Evolutionary conservation across 768 basidiomycete genomes (phyloP).

Genomic region (Hebeloma cylindrosporum): DNA sequence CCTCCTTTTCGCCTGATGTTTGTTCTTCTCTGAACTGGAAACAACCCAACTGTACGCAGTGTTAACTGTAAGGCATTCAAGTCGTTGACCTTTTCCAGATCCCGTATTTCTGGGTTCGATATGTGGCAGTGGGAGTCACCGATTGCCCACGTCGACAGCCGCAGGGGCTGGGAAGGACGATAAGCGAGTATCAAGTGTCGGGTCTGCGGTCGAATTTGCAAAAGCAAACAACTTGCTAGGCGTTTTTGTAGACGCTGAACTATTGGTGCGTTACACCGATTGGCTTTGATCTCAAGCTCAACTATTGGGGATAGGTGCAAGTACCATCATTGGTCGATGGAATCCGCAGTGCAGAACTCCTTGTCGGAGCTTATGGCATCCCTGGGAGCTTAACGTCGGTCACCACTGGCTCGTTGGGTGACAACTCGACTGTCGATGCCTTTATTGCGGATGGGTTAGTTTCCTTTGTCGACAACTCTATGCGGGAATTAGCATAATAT

Average conservation of each 20-base stretch:
- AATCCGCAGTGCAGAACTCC: conserved; percentile 83
- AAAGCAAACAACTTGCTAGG: conserved; percentile 92
- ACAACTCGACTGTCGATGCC: conserved; percentile 63
- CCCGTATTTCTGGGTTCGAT: conserved; percentile 93
- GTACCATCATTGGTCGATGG: conserved; percentile 90
- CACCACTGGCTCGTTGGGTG: conserved; percentile 29
- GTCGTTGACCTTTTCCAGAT: conserved; percentile 47
- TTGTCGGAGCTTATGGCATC: conserved; percentile 82
- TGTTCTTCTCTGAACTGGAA: conserved; percentile 97
- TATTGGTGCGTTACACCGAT: conserved; percentile 63
- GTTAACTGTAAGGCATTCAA: conserved; percentile 3
- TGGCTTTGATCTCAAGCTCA: conserved; percentile 8
- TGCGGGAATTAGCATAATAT: conserved; percentile 43
- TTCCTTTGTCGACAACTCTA: conserved; percentile 64
- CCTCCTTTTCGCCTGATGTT: conserved; percentile 87
- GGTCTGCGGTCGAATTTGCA: conserved; percentile 91
- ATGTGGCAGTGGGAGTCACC: conserved; percentile 63
- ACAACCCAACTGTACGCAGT: conserved; percentile 88
- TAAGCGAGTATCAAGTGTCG: conserved; percentile 66
- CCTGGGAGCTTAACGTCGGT: conserved; percentile 41
- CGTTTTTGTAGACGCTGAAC: conserved; percentile 81
- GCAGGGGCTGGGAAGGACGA: conserved; percentile 35
- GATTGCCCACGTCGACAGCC: conserved; percentile 33
- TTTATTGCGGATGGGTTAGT: conserved; percentile 63
- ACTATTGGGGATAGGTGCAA: conserved; percentile 53